A percentile compares a stretch with the other conserved stretches of the same genome.
These are phyloP conservation scores for Fabrea salina DNA, from an alignment of 169 alveolate species.

Conservation along the genomic window DNA sequence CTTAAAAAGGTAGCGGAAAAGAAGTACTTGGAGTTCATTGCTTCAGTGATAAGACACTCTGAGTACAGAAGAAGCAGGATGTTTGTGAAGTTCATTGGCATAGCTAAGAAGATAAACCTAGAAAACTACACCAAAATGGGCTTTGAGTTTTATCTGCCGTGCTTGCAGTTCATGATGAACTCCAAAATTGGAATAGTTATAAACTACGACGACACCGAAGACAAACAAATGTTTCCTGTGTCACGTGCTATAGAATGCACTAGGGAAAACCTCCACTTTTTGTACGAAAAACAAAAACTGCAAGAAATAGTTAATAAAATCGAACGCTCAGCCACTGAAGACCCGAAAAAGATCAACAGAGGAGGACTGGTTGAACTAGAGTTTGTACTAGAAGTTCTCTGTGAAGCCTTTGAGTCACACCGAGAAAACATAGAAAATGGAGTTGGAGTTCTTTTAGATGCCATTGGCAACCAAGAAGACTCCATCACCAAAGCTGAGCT, in stretches of 20 bases:
- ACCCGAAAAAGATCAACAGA: constrained; percentile 1
- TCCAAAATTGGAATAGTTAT: constrained; percentile 23
- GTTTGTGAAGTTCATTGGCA: constrained; percentile 14
- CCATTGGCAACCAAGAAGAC: background rate
- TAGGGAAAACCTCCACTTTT: background rate
- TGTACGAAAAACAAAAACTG: background rate
- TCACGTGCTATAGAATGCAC: constrained; percentile 5
- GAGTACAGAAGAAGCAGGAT: background rate
- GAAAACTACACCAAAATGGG: background rate
- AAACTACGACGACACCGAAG: constrained; percentile 11
- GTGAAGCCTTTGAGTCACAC: background rate
- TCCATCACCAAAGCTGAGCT: background rate
- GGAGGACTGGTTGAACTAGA: constrained; percentile 25
- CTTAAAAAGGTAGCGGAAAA: constrained; percentile 50
- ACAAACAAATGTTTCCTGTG: background rate
- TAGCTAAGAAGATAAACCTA: background rate
- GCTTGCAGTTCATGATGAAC: background rate
- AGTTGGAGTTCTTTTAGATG: background rate
- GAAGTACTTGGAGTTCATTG: constrained; percentile 37
- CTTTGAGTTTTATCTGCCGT: background rate
- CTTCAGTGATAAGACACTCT: background rate
- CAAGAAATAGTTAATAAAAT: background rate
- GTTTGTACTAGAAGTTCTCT: background rate
- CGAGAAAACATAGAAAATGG: constrained; percentile 15
- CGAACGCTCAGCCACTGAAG: background rate